Percentiles rank a stretch among this genome's conserved stretches.
These are phyloP conservation scores for Colletotrichum cuscutae DNA, from an alignment of 2,329 filamentous ascomycete genomes.

Conservation along the genomic window DNA sequence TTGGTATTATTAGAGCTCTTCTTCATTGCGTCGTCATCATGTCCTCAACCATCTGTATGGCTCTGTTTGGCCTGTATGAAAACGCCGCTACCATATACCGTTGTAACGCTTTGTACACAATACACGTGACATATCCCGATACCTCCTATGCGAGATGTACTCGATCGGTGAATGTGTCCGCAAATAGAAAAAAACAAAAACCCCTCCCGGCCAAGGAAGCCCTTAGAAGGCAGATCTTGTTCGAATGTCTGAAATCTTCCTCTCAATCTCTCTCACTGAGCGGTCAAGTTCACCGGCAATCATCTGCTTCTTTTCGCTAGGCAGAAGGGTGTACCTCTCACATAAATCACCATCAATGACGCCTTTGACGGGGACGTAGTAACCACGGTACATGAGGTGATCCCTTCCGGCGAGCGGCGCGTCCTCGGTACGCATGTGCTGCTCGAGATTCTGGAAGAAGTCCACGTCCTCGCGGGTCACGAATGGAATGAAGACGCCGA, in stretches of 20 bases:
- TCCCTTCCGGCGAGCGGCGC: slow-evolving; percentile 90
- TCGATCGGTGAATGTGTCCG: neutral
- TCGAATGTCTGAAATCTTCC: slow-evolving; percentile 83
- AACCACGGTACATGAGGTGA: slow-evolving; percentile 94
- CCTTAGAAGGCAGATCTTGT: slow-evolving; percentile 68
- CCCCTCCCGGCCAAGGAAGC: neutral
- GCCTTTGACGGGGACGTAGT: slow-evolving; percentile 96
- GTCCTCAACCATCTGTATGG: slow-evolving; percentile 24
- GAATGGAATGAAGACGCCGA: slow-evolving; percentile 94
- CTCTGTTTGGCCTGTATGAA: slow-evolving; percentile 31
- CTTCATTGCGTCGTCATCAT: slow-evolving; percentile 36
- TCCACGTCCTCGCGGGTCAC: slow-evolving; percentile 92
- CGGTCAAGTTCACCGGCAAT: slow-evolving; percentile 94
- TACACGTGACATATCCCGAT: slow-evolving; percentile 3
- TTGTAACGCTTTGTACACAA: slow-evolving; percentile 28
- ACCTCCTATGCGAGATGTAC: neutral
- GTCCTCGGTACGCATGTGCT: slow-evolving; percentile 86
- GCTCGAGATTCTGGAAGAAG: slow-evolving; percentile 95
- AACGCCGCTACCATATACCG: slow-evolving; percentile 30
- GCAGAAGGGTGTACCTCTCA: slow-evolving; percentile 86
- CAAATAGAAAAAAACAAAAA: neutral
- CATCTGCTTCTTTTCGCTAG: slow-evolving; percentile 91
- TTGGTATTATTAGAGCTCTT: slow-evolving; percentile 31
- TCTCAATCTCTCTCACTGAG: slow-evolving; percentile 91
- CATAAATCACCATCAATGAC: slow-evolving; percentile 97